Percentiles rank a stretch among this genome's conserved stretches.
These are phyloP conservation scores for Lecanicillium sp. DNA, from an alignment of 2,329 filamentous ascomycete genomes.

Conservation along the genomic window DNA sequence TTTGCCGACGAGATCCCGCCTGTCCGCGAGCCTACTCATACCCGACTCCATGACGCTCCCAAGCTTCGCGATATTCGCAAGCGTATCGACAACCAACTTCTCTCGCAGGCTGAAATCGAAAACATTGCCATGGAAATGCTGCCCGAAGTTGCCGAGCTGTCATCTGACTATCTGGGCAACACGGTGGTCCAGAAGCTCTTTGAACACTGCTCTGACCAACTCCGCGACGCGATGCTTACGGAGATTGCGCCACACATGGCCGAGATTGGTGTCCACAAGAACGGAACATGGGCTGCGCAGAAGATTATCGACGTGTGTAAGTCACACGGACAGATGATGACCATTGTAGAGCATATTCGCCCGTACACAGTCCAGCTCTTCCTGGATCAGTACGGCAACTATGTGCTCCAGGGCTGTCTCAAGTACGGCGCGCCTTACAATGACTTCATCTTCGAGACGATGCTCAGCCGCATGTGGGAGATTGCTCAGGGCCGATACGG, in stretches of 20 bases:
- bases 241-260: slow-evolving; percentile 87
- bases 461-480: slow-evolving; percentile 92
- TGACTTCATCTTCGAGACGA: slow-evolving; percentile 96
- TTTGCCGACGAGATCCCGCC: slow-evolving; percentile 82
- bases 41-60: slow-evolving; percentile 84
- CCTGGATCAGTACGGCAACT: slow-evolving; percentile 97
- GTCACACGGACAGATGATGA: slow-evolving; percentile 69
- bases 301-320: slow-evolving; percentile 98
- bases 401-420: slow-evolving; percentile 92
- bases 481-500: slow-evolving; percentile 88
- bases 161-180: slow-evolving; percentile 95
- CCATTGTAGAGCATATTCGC: slow-evolving; percentile 77
- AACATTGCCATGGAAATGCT: slow-evolving; percentile 89
- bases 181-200: slow-evolving; percentile 99
- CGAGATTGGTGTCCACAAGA: slow-evolving; percentile 97
- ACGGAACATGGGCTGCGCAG: slow-evolving; percentile 97
- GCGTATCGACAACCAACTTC: slow-evolving; percentile 90
- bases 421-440: slow-evolving; percentile 86
- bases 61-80: slow-evolving; percentile 94
- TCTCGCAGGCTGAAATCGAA: slow-evolving; percentile 82
- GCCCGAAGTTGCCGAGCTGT: slow-evolving; percentile 87
- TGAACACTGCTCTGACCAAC: slow-evolving; percentile 84
- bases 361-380: slow-evolving; percentile 87
- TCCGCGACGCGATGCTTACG: slow-evolving; percentile 83
- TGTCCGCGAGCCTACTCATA: slow-evolving; percentile 80